Evolutionary conservation across 805 yeast genomes (phyloP).

Genomic region (Zygotorulaspora danielsina): DNA sequence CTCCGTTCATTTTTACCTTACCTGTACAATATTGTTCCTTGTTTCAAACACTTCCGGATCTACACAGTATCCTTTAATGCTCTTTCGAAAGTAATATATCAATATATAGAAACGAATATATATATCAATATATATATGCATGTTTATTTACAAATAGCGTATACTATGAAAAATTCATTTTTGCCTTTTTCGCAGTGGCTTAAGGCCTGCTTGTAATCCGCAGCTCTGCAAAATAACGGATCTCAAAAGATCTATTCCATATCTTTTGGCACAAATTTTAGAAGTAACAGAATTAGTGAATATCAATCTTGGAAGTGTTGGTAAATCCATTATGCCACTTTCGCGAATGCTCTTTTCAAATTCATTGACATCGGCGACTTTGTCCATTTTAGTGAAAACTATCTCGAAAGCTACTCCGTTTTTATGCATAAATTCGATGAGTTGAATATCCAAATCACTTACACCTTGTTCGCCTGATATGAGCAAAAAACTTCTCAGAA

Average conservation of each 20-base stretch:
- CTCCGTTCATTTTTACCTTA: slow-evolving; percentile 9
- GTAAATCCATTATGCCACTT: slow-evolving; percentile 39
- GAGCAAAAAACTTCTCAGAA: slow-evolving; percentile 58
- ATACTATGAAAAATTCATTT: background rate
- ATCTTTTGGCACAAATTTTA: slow-evolving; percentile 36
- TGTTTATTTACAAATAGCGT: slow-evolving; percentile 1
- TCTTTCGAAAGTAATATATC: background rate
- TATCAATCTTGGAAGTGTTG: slow-evolving; percentile 40
- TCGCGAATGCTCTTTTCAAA: slow-evolving; percentile 40
- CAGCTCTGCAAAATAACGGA: slow-evolving; percentile 50
- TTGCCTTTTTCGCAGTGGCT: slow-evolving; percentile 19
- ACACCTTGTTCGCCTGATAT: slow-evolving; percentile 60
- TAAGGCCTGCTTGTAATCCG: slow-evolving; percentile 33
- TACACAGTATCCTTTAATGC: background rate
- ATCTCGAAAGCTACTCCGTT: slow-evolving; percentile 68
- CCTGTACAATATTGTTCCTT: slow-evolving; percentile 12
- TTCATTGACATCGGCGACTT: slow-evolving; percentile 37
- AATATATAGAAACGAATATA: slow-evolving; percentile 3
- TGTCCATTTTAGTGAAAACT: slow-evolving; percentile 74
- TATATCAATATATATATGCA: slow-evolving; percentile 4
- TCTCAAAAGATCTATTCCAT: slow-evolving; percentile 54
- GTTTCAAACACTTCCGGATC: background rate
- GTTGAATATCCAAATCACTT: slow-evolving; percentile 49
- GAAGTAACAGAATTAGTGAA: slow-evolving; percentile 50
- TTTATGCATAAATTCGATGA: slow-evolving; percentile 47